These are phyloP conservation scores for Pistacia integerrima DNA, from an alignment of 345 rosid genomes.

Conservation along the genomic window DNA sequence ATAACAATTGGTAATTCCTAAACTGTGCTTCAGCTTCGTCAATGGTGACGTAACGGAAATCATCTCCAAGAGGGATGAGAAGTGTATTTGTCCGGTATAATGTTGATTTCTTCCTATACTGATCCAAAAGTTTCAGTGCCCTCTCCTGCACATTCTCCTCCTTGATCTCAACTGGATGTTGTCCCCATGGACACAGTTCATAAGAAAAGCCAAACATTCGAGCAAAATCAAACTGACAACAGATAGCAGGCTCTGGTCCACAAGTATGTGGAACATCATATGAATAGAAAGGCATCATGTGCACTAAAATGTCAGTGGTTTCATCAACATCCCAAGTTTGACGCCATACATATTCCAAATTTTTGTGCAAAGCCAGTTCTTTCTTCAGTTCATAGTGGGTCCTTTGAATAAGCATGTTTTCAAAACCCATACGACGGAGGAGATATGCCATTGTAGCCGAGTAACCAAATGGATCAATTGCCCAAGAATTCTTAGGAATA, in stretches of 20 bases:
- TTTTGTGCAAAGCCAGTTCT: constrained; percentile 85
- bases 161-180: constrained; percentile 74
- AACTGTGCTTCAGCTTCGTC: constrained; percentile 98
- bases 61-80: constrained; percentile 97
- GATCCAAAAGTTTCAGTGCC: constrained; percentile 80
- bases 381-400: constrained; percentile 99
- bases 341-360: constrained; percentile 94
- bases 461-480: constrained; percentile 98
- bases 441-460: constrained; percentile 98
- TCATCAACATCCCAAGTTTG: constrained; percentile 96
- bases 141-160: constrained; percentile 87
- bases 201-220: constrained; percentile 58
- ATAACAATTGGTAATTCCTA: constrained; percentile 82
- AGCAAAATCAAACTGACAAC: constrained; percentile 98
- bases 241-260: constrained; percentile 98
- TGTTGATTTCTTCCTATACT: constrained; percentile 91
- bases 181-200: constrained; percentile 85
- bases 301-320: constrained; percentile 91
- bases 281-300: constrained; percentile 99
- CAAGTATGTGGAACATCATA: constrained; percentile 98
- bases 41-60: constrained; percentile 76
- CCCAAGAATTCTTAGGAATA: constrained; percentile 96
- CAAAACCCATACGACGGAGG: constrained; percentile 96
- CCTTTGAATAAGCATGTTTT: constrained; percentile 98
- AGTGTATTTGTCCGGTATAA: constrained; percentile 87